Evolutionary conservation across 805 yeast genomes (phyloP).

Genomic region (Yarrowia yakushimensis): DNA sequence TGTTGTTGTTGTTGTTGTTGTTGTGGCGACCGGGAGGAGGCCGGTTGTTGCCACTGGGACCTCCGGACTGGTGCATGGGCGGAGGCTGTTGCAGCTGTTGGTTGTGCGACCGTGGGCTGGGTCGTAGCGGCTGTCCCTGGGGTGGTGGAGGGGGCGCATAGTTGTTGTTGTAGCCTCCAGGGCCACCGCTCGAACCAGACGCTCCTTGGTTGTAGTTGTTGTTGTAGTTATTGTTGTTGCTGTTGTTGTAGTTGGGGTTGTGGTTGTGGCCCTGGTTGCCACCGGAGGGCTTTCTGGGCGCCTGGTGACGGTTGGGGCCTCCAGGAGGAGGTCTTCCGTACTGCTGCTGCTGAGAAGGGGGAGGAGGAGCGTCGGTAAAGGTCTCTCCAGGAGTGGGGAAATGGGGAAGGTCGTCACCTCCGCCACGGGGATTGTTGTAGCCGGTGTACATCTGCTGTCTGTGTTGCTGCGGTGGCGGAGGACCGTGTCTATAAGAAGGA

Average conservation of each 20-base stretch:
- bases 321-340: constrained; percentile 17
- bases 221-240: not conserved
- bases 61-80: constrained; percentile 16
- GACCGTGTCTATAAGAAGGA: constrained; percentile 7
- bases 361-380: not conserved
- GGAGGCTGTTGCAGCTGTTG: constrained; percentile 19
- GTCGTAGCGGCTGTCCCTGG: not conserved
- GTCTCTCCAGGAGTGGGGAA: constrained; percentile 19
- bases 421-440: constrained; percentile 12
- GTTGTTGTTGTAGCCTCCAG: constrained; percentile 4
- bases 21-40: not conserved
- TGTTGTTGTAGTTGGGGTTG: not conserved
- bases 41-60: not conserved
- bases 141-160: not conserved
- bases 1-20: constrained; percentile 18
- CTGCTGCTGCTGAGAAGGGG: constrained; percentile 7
- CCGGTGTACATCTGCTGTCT: constrained; percentile 15
- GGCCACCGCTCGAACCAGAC: not conserved
- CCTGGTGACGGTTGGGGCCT: not conserved
- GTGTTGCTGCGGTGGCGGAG: not conserved
- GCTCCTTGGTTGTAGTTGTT: not conserved
- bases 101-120: constrained; percentile 12
- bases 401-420: constrained; percentile 13
- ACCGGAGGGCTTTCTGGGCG: constrained; percentile 9
- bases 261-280: not conserved